A percentile compares a stretch with the other conserved stretches of the same genome.
phyloP scores from a whole-genome alignment of 2,329 filamentous ascomycete species.

The Xylariaceae sp. region DNA sequence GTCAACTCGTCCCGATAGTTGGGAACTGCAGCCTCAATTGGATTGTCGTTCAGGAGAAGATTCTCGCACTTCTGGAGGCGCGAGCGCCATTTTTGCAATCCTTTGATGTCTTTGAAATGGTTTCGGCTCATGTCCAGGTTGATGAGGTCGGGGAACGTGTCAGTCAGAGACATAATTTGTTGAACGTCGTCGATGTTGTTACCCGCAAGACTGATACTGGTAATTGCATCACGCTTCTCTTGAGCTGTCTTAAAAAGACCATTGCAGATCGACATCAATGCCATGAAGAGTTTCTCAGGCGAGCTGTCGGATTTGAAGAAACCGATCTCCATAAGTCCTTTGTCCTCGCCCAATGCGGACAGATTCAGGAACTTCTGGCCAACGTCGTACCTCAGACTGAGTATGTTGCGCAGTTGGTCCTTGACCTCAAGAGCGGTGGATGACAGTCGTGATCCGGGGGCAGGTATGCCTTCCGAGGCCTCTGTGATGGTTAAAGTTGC shows the following conservation, averaged over 20 bases:
- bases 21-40: slow-evolving; percentile 58
- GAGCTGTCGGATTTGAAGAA: slow-evolving; percentile 69
- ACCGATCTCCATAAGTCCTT: slow-evolving; percentile 66
- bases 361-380: slow-evolving; percentile 75
- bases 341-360: slow-evolving; percentile 70
- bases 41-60: slow-evolving; percentile 73
- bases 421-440: slow-evolving; percentile 57
- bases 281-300: slow-evolving; percentile 84
- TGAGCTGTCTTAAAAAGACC: slow-evolving; percentile 66
- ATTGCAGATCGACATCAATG: slow-evolving; percentile 83
- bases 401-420: slow-evolving; percentile 63
- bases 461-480: slow-evolving; percentile 37
- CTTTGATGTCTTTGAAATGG: slow-evolving; percentile 63
- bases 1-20: slow-evolving; percentile 65
- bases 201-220: slow-evolving; percentile 75
- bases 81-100: slow-evolving; percentile 70
- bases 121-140: slow-evolving; percentile 89
- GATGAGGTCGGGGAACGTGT: slow-evolving; percentile 78
- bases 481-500: slow-evolving; percentile 53
- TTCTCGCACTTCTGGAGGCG: slow-evolving; percentile 78
- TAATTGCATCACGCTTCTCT: slow-evolving; percentile 72
- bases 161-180: slow-evolving; percentile 69
- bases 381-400: slow-evolving; percentile 69
- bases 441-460: slow-evolving; percentile 40
- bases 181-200: slow-evolving; percentile 73